Percentiles rank a stretch among this genome's conserved stretches.
Evolutionary conservation across 164 flowering plant species (phyloP).

Genomic region (Vitis labrusca): DNA sequence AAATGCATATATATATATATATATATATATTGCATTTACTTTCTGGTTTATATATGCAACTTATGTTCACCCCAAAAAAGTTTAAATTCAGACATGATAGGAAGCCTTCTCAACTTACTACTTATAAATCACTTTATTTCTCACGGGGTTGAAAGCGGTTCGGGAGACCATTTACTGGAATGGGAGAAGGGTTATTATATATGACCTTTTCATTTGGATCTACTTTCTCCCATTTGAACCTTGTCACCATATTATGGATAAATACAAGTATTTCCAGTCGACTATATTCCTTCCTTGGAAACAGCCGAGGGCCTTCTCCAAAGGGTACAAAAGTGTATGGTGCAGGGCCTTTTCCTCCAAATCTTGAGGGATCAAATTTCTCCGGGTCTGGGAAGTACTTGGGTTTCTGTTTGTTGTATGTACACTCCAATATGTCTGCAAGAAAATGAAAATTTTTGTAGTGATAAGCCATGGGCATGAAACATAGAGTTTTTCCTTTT

Average conservation of each 20-base stretch:
- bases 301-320: slow-evolving; percentile 62
- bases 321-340: slow-evolving; percentile 60
- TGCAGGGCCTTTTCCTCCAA: slow-evolving; percentile 48
- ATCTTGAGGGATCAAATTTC: slow-evolving; percentile 49
- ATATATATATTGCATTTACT: too few relatives aligned
- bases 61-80: too few relatives aligned
- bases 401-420: slow-evolving; percentile 39
- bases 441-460: not conserved
- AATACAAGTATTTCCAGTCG: slow-evolving; percentile 25
- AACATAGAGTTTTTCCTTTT: too few relatives aligned
- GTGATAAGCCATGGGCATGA: too few relatives aligned
- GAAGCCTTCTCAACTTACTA: too few relatives aligned
- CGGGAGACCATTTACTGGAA: slow-evolving; percentile 48
- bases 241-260: too few relatives aligned
- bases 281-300: slow-evolving; percentile 55
- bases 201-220: slow-evolving; percentile 42
- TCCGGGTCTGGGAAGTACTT: slow-evolving; percentile 39
- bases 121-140: too few relatives aligned
- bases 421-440: slow-evolving; percentile 57
- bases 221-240: too few relatives aligned
- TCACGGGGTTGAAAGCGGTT: slow-evolving; percentile 41
- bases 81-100: too few relatives aligned
- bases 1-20: too few relatives aligned
- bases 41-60: too few relatives aligned
- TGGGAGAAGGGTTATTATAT: slow-evolving; percentile 38